Evolutionary conservation across 441 rosid species (phyloP), one percentile per base, ranked within the genome.

Genomic region (Viola pubescens): DNA sequence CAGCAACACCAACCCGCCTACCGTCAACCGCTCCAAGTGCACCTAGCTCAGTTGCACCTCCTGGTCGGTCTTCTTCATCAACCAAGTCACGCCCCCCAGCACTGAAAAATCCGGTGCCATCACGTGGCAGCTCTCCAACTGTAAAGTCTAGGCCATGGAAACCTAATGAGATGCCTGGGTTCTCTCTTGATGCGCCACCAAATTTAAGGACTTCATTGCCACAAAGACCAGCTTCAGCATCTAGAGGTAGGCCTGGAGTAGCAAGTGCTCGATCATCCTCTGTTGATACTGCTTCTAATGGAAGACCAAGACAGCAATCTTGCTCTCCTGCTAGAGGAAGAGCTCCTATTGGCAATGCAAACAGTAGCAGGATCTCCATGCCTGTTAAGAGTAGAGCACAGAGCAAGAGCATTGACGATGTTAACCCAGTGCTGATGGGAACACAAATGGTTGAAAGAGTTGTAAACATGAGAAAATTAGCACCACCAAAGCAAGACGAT

Each of bases 371-470:
- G 62, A 65, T 70, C 61, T 72, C 69, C 13, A 64, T 71, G 67
- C 70, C 80, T 60, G 54, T 75, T 37, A 61, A 54, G n/a, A 71
- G 72, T 37, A 72, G 67, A 70, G 61, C 52, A 26, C 74, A 52
- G 60, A 43, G 68, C 51, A 75, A 49, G 49, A 69, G 54, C 43
- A 59, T 66, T 67, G 91, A 91, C 43, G 77, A 63, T 47, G 88
- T 86, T 66, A 88, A 77, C 72, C 97, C 97, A 37, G 84, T 79
- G 16, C 66, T 77, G 45, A 77, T 86, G 54, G 97, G 97, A 63
- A 81, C 89, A 39, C 74, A 83, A 73, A 88, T 84, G 94, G 96
- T 88, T 48, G 94, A 88, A 79, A 82, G 97, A 77, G 84, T 91
- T 13, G 90, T 91, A 46, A 91, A 86, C 81, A 88, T 85, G 95